Percentiles rank a stretch among this genome's conserved stretches.
Conservation (phyloP, 1,284 basidiomycete genomes). For the Mycena citricolor region DNA sequence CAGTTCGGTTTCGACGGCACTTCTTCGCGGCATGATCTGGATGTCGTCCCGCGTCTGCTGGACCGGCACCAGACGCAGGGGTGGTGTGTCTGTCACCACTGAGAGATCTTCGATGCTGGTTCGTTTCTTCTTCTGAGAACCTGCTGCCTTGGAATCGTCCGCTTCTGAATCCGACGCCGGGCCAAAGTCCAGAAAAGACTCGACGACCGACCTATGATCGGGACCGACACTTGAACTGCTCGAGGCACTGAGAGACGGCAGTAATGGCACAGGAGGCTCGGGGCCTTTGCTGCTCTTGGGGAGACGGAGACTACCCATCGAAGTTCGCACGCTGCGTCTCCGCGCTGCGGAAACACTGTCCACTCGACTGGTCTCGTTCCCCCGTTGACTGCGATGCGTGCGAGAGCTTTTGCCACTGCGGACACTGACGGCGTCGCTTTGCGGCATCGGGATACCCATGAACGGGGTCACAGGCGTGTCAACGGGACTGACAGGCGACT, state of each 20-base stretch:
- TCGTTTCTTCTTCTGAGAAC: constrained; percentile 15
- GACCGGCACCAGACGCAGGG: too few species aligned
- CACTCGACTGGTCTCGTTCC: constrained; percentile 33
- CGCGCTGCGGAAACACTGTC: constrained; percentile 56
- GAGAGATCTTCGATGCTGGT: constrained; percentile 34
- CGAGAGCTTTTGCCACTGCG: constrained; percentile 33
- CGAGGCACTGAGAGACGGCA: constrained; percentile 35
- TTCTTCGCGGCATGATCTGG: constrained; percentile 23
- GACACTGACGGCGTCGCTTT: constrained; percentile 27
- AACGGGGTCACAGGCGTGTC: not conserved
- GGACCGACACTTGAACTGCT: constrained; percentile 18
- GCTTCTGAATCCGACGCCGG: constrained; percentile 4
- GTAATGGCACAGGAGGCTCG: constrained; percentile 41
- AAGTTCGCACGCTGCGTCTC: constrained; percentile 55
- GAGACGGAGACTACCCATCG: constrained; percentile 58
- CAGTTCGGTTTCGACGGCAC: constrained; percentile 15
- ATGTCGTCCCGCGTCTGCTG: constrained; percentile 25
- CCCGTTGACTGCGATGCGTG: constrained; percentile 30
- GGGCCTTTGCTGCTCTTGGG: constrained; percentile 32
- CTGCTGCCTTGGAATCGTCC: constrained; percentile 3
- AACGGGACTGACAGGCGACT: not conserved
- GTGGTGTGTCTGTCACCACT: constrained; percentile 32
- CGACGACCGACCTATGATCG: constrained; percentile 7
- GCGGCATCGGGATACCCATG: not conserved
- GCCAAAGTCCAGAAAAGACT: constrained; percentile 22